Evolutionary conservation across 2,329 filamentous ascomycete genomes (phyloP), one percentile per base, ranked within the genome.

Genomic region (Pseudogymnoascus sp.): DNA sequence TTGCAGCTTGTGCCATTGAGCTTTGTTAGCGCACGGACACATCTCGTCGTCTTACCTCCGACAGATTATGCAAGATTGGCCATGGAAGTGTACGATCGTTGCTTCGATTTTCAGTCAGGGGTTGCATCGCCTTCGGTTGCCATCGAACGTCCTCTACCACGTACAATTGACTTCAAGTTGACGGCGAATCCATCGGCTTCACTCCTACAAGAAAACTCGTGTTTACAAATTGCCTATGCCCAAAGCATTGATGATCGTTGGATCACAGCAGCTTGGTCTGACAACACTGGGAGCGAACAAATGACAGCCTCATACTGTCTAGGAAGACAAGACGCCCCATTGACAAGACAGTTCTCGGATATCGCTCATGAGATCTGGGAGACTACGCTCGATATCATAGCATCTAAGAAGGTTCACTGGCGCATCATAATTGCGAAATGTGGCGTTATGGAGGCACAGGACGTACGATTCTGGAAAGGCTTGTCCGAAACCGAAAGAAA

Each of bases 211-310:
- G 90, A 95, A 72, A 91, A 92, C 67, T 89, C 86, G 0, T 89
- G 89, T 70, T 84, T 96, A 31, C 91, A 96, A 72, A 78, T 96
- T 50, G 89, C 88, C 1, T 96, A 96, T 70, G 84, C 89, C 1
- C 82, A 87, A 62, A 93, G 89, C 70, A 79, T 87, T 10, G 89
- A 93, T 72, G 85, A 88, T 19, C 80, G 87, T 7, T 96, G 91
- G 91, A 77, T 95, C 38, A 88, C 87, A 11, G 89, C 86, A 5
- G 88, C 89, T 0, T 96, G 91, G 91, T 90, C 88, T 1, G 90
- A 96, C 71, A 90, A 86, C 68, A 83, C 84, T 26, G 91, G 91
- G 1, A 85, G 84, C 64, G 85, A 89, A 65, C 89, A 93, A 72
- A 85, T 87, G 67, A 89, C 83, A 14, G 83, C 86, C 0, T 88